A percentile compares a stretch with the other conserved stretches of the same genome.
These are phyloP conservation scores for Erigeron canadensis DNA, from an alignment of 129 eudicot genomes.

Conservation along the genomic window DNA sequence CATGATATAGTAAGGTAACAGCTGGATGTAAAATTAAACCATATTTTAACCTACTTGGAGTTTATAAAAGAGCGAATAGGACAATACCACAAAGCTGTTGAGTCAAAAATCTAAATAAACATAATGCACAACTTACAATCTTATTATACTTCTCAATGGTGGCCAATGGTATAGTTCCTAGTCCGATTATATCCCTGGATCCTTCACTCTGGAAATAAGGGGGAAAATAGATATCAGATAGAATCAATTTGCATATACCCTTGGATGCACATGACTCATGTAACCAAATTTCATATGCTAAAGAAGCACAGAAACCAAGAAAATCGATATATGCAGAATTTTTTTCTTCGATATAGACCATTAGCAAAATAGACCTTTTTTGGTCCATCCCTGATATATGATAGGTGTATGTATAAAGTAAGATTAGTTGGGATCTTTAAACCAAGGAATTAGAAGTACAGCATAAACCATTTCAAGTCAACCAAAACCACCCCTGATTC, in stretches of 20 bases:
- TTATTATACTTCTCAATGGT: conserved; percentile 85
- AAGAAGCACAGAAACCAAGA: conserved; percentile 16
- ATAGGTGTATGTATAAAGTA: conserved; percentile 13
- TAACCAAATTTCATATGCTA: conserved; percentile 7
- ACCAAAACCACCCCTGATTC: neutral
- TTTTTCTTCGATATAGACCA: conserved; percentile 1
- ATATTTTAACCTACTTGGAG: neutral
- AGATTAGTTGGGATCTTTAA: conserved; percentile 7
- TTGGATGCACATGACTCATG: neutral
- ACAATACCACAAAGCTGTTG: conserved; percentile 4
- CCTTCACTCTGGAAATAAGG: conserved; percentile 68
- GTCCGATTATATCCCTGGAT: conserved; percentile 74
- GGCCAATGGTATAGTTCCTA: conserved; percentile 90
- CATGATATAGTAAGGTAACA: conserved; percentile 2
- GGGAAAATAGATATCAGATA: conserved; percentile 23
- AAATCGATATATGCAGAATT: conserved; percentile 9
- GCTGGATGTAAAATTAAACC: neutral
- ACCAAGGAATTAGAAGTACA: neutral
- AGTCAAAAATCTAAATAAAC: conserved; percentile 12
- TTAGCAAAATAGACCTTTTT: conserved; percentile 14
- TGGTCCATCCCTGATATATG: conserved; percentile 1
- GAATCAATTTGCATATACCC: neutral
- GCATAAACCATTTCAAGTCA: conserved; percentile 17
- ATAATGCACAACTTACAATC: conserved; percentile 56
- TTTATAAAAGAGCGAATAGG: neutral